These are phyloP conservation scores for Saturnispora bothae DNA, from an alignment of 805 yeast species.

Conservation along the genomic window DNA sequence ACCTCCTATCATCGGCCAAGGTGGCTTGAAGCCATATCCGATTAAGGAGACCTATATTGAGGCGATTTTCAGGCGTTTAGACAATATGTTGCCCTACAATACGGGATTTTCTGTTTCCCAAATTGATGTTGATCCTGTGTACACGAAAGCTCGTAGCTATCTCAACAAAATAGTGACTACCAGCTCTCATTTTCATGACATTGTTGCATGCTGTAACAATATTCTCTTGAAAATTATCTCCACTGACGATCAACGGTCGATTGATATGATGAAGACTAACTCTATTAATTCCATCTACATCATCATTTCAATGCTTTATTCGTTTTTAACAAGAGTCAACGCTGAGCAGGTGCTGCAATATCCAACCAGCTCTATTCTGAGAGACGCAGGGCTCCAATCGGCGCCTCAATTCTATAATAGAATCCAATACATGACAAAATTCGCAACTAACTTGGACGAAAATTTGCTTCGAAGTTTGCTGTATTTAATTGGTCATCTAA, in stretches of 20 bases:
- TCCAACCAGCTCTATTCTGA: slow-evolving; percentile 5
- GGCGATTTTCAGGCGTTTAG: slow-evolving; percentile 27
- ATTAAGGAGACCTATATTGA: slow-evolving; percentile 18
- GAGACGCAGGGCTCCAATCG: slow-evolving; percentile 8
- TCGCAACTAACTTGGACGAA: slow-evolving; percentile 11
- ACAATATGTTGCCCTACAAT: slow-evolving; percentile 27
- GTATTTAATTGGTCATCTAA: slow-evolving; percentile 11
- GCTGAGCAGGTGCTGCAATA: neutral
- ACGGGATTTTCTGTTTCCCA: slow-evolving; percentile 28
- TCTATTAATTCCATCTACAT: slow-evolving; percentile 9
- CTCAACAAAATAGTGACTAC: slow-evolving; percentile 23
- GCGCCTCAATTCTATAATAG: slow-evolving; percentile 10
- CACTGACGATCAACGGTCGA: neutral
- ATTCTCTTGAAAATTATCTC: slow-evolving; percentile 7
- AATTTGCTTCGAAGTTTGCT: slow-evolving; percentile 12
- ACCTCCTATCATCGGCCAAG: neutral
- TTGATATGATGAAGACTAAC: slow-evolving; percentile 17
- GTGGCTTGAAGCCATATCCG: neutral
- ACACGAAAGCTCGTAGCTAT: slow-evolving; percentile 26
- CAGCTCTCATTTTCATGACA: slow-evolving; percentile 22
- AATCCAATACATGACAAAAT: slow-evolving; percentile 1
- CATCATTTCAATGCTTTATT: slow-evolving; percentile 18
- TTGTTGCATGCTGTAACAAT: slow-evolving; percentile 15
- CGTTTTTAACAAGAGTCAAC: slow-evolving; percentile 23
- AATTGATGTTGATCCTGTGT: slow-evolving; percentile 28